Evolutionary conservation across 345 rosid species (phyloP).

Genomic region (Boechera retrofracta): DNA sequence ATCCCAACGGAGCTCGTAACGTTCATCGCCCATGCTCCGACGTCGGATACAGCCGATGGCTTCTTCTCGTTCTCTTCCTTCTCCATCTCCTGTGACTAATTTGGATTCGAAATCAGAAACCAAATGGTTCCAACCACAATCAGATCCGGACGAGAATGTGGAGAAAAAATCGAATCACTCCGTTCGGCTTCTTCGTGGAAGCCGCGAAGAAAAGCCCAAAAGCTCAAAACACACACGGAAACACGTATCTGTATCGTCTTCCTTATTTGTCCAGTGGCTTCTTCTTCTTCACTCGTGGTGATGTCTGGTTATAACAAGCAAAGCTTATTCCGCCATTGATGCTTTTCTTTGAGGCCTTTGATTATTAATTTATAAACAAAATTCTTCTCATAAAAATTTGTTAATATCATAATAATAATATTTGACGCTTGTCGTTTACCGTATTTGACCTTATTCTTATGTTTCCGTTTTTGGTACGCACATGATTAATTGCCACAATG

Average conservation of each 20-base stretch:
- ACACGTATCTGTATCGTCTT: conserved; percentile 22
- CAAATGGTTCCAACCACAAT: conserved; percentile 12
- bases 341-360: conserved; percentile 22
- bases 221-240: neutral
- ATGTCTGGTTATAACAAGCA: conserved; percentile 33
- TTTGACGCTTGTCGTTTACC: conserved; percentile 38
- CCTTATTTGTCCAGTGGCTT: conserved; percentile 2
- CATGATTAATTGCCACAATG: neutral
- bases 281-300: conserved; percentile 28
- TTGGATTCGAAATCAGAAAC: neutral
- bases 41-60: conserved; percentile 67
- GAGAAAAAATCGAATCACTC: neutral
- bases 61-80: conserved; percentile 46
- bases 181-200: conserved; percentile 18
- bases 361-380: neutral
- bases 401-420: neutral
- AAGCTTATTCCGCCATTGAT: conserved; percentile 42
- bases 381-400: neutral
- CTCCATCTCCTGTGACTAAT: conserved; percentile 29
- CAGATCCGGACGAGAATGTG: conserved; percentile 14
- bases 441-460: conserved; percentile 35
- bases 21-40: conserved; percentile 97
- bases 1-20: conserved; percentile 92
- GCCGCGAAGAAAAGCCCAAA: conserved; percentile 22
- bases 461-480: conserved; percentile 28